Percentiles rank a stretch among this genome's conserved stretches.
Conservation (phyloP, 129 eudicot genomes). For the Gnaphalium uliginosum region DNA sequence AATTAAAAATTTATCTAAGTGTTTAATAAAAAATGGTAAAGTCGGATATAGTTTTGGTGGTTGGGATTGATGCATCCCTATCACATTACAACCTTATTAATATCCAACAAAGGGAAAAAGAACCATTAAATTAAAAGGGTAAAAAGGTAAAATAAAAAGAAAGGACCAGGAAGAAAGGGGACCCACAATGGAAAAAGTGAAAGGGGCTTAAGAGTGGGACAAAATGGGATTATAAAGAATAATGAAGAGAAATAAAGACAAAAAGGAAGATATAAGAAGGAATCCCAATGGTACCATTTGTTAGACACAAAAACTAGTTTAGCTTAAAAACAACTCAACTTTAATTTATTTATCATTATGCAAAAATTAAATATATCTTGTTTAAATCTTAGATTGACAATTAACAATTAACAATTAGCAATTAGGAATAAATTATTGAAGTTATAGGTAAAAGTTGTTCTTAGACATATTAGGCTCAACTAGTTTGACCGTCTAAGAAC, state of each 20-base stretch:
- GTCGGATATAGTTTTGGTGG: slow-evolving; percentile 21
- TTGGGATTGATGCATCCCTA: slow-evolving; percentile 35
- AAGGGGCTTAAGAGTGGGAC: slow-evolving; percentile 37
- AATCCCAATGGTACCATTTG: slow-evolving; percentile 35
- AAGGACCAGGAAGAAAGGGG: slow-evolving; percentile 37
- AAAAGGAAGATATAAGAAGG: slow-evolving; percentile 42
- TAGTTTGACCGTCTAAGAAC: not conserved
- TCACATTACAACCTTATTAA: slow-evolving; percentile 34
- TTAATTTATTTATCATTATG: not conserved
- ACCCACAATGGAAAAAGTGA: slow-evolving; percentile 28
- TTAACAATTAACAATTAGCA: not conserved
- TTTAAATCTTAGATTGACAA: not conserved
- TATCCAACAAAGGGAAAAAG: slow-evolving; percentile 21
- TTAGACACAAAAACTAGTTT: slow-evolving; percentile 27
- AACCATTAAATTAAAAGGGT: slow-evolving; percentile 7
- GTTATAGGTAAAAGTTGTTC: not conserved
- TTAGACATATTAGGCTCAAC: no score
- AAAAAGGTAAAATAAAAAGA: not conserved
- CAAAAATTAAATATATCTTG: not conserved
- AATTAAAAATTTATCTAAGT: not conserved
- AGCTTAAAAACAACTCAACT: not conserved
- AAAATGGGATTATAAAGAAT: slow-evolving; percentile 39
- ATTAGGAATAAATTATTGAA: no score
- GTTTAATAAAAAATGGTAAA: not conserved
- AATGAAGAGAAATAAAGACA: slow-evolving; percentile 35